phyloP scores from a whole-genome alignment of 2,329 filamentous ascomycete species.

The Beauveria sp. region DNA sequence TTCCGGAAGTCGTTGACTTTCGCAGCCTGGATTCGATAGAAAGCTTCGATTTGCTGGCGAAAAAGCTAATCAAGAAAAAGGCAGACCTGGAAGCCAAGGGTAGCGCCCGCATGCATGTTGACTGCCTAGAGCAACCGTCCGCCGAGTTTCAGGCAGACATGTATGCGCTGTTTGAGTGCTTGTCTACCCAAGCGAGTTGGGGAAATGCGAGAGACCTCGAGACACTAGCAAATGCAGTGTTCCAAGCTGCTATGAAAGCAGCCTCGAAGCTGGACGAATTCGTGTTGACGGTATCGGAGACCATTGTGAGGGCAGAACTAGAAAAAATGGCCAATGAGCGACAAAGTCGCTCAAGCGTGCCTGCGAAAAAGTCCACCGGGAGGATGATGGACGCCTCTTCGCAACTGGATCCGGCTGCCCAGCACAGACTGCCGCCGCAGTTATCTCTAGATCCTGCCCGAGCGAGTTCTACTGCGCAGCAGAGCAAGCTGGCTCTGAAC shows the following conservation, averaged over 20 bases:
- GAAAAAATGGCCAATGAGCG: neutral
- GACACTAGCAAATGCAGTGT: neutral
- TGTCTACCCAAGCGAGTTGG: neutral
- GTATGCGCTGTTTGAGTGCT: neutral
- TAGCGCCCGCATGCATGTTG: neutral
- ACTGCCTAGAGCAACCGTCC: neutral
- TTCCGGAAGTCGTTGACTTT: slow-evolving; percentile 30
- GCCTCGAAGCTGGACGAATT: neutral
- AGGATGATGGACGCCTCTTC: neutral
- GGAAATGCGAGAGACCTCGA: neutral
- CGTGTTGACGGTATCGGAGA: neutral
- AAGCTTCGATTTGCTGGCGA: neutral
- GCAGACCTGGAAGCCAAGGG: neutral
- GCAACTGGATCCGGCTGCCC: neutral
- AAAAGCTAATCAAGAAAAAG: neutral
- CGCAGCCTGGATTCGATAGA: neutral
- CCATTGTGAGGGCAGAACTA: neutral
- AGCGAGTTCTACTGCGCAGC: neutral
- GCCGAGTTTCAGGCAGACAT: neutral
- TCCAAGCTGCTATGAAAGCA: neutral
- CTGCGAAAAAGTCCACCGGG: neutral
- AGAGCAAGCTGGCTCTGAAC: neutral
- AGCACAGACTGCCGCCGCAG: neutral
- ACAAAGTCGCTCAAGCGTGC: neutral
- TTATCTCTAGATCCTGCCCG: neutral